phyloP scores from a whole-genome alignment of 2,329 filamentous ascomycete species.

The Alternaria brassicicola region DNA sequence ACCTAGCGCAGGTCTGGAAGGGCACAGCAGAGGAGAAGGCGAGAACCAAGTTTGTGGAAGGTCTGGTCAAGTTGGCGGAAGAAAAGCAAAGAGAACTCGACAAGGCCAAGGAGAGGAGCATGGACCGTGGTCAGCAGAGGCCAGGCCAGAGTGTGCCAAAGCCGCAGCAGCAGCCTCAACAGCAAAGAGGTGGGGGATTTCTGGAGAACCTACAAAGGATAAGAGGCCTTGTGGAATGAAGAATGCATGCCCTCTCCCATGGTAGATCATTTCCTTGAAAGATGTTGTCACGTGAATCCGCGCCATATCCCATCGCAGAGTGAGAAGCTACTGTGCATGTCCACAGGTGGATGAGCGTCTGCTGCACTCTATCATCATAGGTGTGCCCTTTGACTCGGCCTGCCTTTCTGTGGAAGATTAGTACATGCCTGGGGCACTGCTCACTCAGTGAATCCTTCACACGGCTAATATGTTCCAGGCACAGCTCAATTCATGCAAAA shows the following conservation, averaged over 20 bases:
- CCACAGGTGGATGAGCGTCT: not conserved
- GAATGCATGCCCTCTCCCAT: not conserved
- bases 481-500: not conserved
- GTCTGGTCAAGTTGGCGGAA: conserved; percentile 80
- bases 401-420: not conserved
- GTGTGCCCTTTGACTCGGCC: not conserved
- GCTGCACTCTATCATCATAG: not conserved
- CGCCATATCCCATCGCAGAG: not conserved
- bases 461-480: not conserved
- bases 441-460: not conserved
- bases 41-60: conserved; percentile 79
- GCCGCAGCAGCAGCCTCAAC: conserved; percentile 20
- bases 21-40: conserved; percentile 96
- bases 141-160: conserved; percentile 29
- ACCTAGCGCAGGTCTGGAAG: conserved; percentile 83
- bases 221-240: conserved; percentile 41
- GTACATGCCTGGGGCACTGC: not conserved
- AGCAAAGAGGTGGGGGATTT: conserved; percentile 43
- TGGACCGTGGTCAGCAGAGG: conserved; percentile 25
- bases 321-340: not conserved
- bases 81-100: conserved; percentile 64
- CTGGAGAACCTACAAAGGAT: conserved; percentile 49
- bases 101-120: conserved; percentile 37
- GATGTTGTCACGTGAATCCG: conserved; percentile 19
- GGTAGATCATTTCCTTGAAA: not conserved